Evolutionary conservation across 2,329 filamentous ascomycete genomes (phyloP), one percentile per base, ranked within the genome.

Genomic region (Venturia carpophila): DNA sequence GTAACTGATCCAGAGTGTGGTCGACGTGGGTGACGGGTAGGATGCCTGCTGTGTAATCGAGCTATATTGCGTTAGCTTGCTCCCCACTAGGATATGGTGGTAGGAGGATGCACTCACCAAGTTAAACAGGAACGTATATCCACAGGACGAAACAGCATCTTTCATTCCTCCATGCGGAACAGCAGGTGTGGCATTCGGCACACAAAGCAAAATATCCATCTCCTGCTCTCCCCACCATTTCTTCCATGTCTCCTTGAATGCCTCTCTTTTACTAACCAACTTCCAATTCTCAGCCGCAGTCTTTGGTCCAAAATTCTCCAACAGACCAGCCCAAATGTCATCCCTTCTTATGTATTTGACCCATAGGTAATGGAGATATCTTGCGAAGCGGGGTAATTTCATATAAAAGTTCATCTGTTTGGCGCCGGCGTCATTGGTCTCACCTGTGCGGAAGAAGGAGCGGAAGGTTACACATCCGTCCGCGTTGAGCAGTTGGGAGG

Each of bases 101-200:
- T n/a, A 34, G 30, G 34, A 15, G 49, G 52, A 5, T 47, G 7
- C 10, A 78, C 84, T 76, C 78, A 90, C 87, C 71, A 97, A 69
- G 71, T 97, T 97, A 79, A 94, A 97, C 65, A 96, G 77, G 73
- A 97, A 96, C 0, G 92, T 97, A 73, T 97, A 97, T 0, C 91
- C 92, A 71, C 92, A 97, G 69, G 87, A 91, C 68, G 88, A 89
- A 56, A 94, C 86, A 2, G 91, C 91, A 70, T 93, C 87, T 69
- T 85, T 84, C 91, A 96, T 97, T 0, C 86, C 92, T 60, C 87
- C 85, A 73, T 96, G 92, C 0, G 92, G 92, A 3, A 96, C 84
- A 0, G 92, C 92, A 1, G 92, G 92, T 0, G 91, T 96, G 0
- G 92, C 91, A 74, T 97, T 96, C 0, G 88, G 91, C n/a, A 90